phyloP scores from a whole-genome alignment of 164 flowering plant species.

The Santalum album region DNA sequence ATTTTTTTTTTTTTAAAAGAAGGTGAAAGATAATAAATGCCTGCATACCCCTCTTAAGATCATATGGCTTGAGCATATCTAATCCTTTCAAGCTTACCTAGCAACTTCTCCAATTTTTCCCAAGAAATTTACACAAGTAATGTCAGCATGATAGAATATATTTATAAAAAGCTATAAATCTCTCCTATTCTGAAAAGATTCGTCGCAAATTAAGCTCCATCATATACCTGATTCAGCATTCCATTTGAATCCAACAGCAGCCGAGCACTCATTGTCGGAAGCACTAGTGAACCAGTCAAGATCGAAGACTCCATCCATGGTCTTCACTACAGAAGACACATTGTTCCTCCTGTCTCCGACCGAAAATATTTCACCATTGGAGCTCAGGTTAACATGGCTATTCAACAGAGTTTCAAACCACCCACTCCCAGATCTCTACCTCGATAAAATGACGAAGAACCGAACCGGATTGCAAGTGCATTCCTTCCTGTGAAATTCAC shows the following conservation, averaged over 20 bases:
- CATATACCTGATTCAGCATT: constrained; percentile 90
- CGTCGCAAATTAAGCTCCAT: too few species aligned
- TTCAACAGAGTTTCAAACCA: constrained; percentile 87
- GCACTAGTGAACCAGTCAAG: constrained; percentile 79
- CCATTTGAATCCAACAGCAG: constrained; percentile 92
- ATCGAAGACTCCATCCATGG: constrained; percentile 62
- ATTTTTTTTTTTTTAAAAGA: too few species aligned
- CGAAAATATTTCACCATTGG: constrained; percentile 82
- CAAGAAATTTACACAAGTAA: too few species aligned
- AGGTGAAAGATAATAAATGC: too few species aligned
- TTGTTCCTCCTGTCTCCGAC: constrained; percentile 44
- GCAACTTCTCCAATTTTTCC: too few species aligned
- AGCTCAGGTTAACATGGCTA: constrained; percentile 74
- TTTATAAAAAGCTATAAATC: too few species aligned
- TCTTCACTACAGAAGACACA: constrained; percentile 42
- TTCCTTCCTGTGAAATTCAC: constrained; percentile 50
- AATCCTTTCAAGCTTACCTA: too few species aligned
- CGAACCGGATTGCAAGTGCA: constrained; percentile 68
- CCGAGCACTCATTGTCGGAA: constrained; percentile 74
- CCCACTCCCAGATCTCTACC: constrained; percentile 93
- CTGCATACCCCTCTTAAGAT: too few species aligned
- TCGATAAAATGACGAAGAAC: constrained; percentile 59
- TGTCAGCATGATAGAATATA: too few species aligned
- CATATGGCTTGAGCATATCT: too few species aligned
- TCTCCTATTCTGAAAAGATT: too few species aligned